These are phyloP conservation scores for Nephelium lappaceum DNA, from an alignment of 345 rosid species.

Conservation along the genomic window DNA sequence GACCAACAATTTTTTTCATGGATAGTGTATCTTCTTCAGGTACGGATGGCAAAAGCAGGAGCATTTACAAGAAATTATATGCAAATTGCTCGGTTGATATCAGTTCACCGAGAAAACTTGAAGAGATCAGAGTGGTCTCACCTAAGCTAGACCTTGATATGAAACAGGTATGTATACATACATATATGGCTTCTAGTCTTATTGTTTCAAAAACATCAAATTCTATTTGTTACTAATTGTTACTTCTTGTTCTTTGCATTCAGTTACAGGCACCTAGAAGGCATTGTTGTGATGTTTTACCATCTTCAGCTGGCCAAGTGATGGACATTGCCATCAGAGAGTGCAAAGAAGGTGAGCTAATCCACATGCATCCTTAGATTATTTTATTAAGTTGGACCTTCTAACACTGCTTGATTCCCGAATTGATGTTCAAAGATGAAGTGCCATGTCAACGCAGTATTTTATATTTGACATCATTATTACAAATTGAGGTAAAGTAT, in stretches of 20 bases:
- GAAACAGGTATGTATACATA: slow-evolving; percentile 45
- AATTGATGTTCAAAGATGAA: background rate
- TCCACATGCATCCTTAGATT: slow-evolving; percentile 45
- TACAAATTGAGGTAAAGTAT: too few relatives aligned
- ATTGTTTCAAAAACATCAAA: background rate
- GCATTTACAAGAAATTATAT: slow-evolving; percentile 52
- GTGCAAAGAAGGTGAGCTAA: slow-evolving; percentile 70
- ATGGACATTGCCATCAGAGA: slow-evolving; percentile 72
- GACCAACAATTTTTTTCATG: slow-evolving; percentile 71
- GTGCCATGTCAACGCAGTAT: background rate
- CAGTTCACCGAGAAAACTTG: slow-evolving; percentile 57
- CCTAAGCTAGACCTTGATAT: slow-evolving; percentile 52
- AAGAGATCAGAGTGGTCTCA: slow-evolving; percentile 69
- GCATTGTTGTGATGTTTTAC: slow-evolving; percentile 82
- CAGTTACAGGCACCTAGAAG: slow-evolving; percentile 83
- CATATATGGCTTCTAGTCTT: background rate
- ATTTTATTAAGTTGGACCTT: background rate
- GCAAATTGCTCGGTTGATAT: slow-evolving; percentile 47
- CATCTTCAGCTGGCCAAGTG: slow-evolving; percentile 47
- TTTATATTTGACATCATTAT: background rate
- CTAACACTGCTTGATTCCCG: background rate
- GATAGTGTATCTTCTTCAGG: slow-evolving; percentile 35
- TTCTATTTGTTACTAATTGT: background rate
- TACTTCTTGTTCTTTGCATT: background rate
- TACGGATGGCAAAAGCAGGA: slow-evolving; percentile 31